These are phyloP conservation scores for Coniophora puteana DNA, from an alignment of 1,284 basidiomycete genomes.

Conservation along the genomic window DNA sequence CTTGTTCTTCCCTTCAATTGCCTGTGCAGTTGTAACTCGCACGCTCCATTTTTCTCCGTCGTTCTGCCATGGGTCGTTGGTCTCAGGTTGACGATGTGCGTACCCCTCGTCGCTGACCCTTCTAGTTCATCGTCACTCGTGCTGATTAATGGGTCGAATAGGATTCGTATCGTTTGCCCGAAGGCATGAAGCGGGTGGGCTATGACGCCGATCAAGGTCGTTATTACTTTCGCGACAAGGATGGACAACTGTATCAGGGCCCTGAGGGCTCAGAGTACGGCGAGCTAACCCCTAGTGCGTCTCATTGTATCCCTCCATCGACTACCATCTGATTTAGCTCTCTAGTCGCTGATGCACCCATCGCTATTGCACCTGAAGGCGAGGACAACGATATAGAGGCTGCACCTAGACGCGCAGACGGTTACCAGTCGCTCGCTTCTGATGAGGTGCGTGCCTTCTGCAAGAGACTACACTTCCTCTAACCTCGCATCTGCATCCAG, in stretches of 20 bases:
- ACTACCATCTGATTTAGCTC: not conserved
- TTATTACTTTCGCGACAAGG: constrained; percentile 51
- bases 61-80: constrained; percentile 47
- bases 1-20: too few relatives aligned
- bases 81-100: constrained; percentile 51
- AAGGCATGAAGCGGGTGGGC: constrained; percentile 57
- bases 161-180: constrained; percentile 59
- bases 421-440: constrained; percentile 50
- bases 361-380: constrained; percentile 18
- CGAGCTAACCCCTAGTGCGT: constrained; percentile 46
- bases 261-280: constrained; percentile 51
- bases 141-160: constrained; percentile 18
- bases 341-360: constrained; percentile 21
- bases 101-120: too few relatives aligned
- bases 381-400: constrained; percentile 50
- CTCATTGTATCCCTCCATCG: not conserved
- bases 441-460: constrained; percentile 43
- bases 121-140: not conserved
- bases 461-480: constrained; percentile 6
- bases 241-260: constrained; percentile 47
- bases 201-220: constrained; percentile 57
- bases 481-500: constrained; percentile 24
- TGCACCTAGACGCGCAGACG: constrained; percentile 44
- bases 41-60: too few relatives aligned
- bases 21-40: too few relatives aligned